These are phyloP conservation scores for Ophiocordyceps camponoti-saundersi DNA, from an alignment of 2,329 filamentous ascomycete species.

Conservation along the genomic window DNA sequence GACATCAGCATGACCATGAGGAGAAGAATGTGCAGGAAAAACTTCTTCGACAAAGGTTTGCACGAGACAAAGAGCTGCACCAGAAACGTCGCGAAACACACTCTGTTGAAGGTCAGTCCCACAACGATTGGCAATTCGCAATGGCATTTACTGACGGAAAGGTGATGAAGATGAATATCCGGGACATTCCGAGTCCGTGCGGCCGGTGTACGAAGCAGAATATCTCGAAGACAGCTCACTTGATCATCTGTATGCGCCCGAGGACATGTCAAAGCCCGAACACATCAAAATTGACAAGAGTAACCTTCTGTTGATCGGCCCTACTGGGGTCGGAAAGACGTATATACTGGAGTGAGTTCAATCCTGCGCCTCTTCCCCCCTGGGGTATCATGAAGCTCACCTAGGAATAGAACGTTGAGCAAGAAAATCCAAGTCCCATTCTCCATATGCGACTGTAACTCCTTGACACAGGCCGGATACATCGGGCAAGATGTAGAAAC, in stretches of 20 bases:
- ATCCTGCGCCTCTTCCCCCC: background rate
- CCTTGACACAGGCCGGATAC: conserved; percentile 91
- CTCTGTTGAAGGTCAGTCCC: conserved; percentile 56
- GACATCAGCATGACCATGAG: conserved; percentile 60
- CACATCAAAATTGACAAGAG: conserved; percentile 80
- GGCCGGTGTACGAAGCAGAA: conserved; percentile 20
- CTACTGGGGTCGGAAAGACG: conserved; percentile 91
- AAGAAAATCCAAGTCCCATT: conserved; percentile 90
- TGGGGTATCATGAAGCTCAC: no score
- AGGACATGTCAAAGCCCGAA: conserved; percentile 24
- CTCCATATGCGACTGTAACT: conserved; percentile 88
- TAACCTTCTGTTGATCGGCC: conserved; percentile 78
- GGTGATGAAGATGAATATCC: conserved; percentile 35
- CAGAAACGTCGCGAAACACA: conserved; percentile 43
- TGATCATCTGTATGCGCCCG: conserved; percentile 29
- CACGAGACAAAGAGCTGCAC: conserved; percentile 45
- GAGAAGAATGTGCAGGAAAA: conserved; percentile 43
- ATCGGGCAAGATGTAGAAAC: conserved; percentile 97
- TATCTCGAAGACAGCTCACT: conserved; percentile 13
- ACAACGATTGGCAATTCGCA: background rate
- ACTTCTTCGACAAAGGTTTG: conserved; percentile 50
- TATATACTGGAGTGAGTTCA: conserved; percentile 57
- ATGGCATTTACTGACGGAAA: background rate
- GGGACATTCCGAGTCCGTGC: conserved; percentile 30
- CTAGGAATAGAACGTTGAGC: conserved; percentile 57